A percentile compares a stretch with the other conserved stretches of the same genome.
Evolutionary conservation across 2,329 filamentous ascomycete species (phyloP).

Genomic region (Sclerotinia subarctica): DNA sequence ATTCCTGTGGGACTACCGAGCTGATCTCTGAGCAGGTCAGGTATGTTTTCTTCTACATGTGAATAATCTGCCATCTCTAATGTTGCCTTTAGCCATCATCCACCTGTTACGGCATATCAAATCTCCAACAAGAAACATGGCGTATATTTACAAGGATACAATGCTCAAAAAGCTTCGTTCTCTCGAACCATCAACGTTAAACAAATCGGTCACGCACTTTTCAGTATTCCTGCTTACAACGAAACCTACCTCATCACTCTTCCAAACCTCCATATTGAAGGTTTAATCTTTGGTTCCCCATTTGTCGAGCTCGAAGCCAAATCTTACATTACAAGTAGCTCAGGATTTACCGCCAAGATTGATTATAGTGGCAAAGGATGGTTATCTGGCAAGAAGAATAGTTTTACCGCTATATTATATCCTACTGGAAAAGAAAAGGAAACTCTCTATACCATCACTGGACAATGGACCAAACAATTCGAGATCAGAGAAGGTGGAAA

Average conservation of each 20-base stretch:
- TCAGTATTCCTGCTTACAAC: conserved; percentile 61
- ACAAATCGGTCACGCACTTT: conserved; percentile 84
- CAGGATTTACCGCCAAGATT: conserved; percentile 83
- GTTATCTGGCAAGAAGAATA: conserved; percentile 95
- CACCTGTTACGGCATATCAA: conserved; percentile 89
- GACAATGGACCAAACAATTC: conserved; percentile 87
- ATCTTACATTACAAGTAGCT: conserved; percentile 81
- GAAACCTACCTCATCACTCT: conserved; percentile 83
- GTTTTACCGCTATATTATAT: conserved; percentile 72
- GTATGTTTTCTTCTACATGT: conserved; percentile 40
- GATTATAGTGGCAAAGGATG: conserved; percentile 93
- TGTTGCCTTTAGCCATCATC: conserved; percentile 65
- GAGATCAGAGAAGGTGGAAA: conserved; percentile 67
- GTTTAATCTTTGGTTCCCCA: conserved; percentile 78
- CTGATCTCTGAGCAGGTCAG: conserved; percentile 93
- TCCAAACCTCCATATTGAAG: conserved; percentile 88
- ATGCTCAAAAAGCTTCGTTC: conserved; percentile 94
- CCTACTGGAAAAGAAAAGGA: conserved; percentile 68
- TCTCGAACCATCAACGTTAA: conserved; percentile 91
- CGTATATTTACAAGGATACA: conserved; percentile 80
- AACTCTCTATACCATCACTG: conserved; percentile 74
- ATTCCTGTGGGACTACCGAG: conserved; percentile 75
- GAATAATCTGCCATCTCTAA: conserved; percentile 16
- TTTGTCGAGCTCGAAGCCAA: conserved; percentile 87
- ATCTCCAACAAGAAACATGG: conserved; percentile 85